phyloP scores from a whole-genome alignment of 768 basidiomycete species.

The Heimioporus sp. region DNA sequence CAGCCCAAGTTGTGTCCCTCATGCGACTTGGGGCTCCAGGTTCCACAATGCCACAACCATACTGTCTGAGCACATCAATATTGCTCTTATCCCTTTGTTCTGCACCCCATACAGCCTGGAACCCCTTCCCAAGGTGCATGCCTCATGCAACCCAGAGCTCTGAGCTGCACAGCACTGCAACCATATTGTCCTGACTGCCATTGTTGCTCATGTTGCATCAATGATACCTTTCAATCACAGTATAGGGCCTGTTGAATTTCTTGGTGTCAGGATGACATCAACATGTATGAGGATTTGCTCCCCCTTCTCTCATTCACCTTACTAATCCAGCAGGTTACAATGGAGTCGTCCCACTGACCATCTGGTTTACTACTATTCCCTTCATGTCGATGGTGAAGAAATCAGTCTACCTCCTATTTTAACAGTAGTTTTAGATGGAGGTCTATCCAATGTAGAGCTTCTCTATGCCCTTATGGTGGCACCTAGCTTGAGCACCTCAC shows the following conservation, averaged over 20 bases:
- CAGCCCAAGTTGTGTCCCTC: conserved; percentile 12
- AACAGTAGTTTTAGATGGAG: no score
- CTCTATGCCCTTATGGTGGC: no score
- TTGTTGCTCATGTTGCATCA: conserved; percentile 46
- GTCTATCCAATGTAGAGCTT: no score
- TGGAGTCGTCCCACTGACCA: conserved; percentile 30
- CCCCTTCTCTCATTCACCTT: conserved; percentile 21
- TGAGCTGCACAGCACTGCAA: conserved; percentile 37
- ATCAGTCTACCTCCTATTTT: no score
- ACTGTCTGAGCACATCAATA: no score
- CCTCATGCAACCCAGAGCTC: conserved; percentile 22
- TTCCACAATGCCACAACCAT: conserved; percentile 35
- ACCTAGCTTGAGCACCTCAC: no score
- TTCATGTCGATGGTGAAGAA: conserved; percentile 55
- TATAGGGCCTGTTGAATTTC: conserved; percentile 38
- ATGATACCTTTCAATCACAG: conserved; percentile 45
- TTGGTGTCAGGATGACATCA: conserved; percentile 27
- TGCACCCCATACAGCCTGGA: conserved; percentile 24
- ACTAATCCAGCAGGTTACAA: conserved; percentile 33
- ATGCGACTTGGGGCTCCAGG: conserved; percentile 25
- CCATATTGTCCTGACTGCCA: conserved; percentile 42
- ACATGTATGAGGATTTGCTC: conserved; percentile 12
- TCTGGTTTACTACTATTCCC: conserved; percentile 40
- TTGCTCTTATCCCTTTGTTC: conserved; percentile 43
- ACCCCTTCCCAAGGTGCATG: conserved; percentile 8